Base-by-base conservation (phyloP, 164 flowering plant genomes). In the Liriodendron chinense region DNA sequence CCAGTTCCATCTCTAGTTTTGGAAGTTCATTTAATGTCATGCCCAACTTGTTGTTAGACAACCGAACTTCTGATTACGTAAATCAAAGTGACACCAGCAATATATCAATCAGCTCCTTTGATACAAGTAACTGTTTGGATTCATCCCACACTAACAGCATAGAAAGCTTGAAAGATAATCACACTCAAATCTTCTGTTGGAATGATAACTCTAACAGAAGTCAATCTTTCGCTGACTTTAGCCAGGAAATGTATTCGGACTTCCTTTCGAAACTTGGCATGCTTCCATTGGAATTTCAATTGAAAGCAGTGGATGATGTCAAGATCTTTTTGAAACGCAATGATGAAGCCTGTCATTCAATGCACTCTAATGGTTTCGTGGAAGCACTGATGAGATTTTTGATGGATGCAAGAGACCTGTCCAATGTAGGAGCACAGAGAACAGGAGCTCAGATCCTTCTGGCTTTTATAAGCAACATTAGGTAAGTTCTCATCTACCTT, bases 11-110 rank as follows among this genome's bases (percentile, higher is more conserved):
- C 57, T 75, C 80, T 67, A 84, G 88, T 70, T 75, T 85, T 72
- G 85, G 84, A 26, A 88, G 83, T 81, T 90, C 91, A 47, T 77
- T 93, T 78, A 83, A 85, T 75, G 87, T 83, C 70, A 68, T 91
- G 43, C 78, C 77, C 72, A 43, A 61, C 10, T 13, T 50, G 7
- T 26, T 69, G 16, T 69, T 62, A 49, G 67, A 56, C 14, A 43
- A 23, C 12, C 47, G 16, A 59, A 43, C 78, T 59, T 25, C 26
- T 61, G 53, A 47, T 28, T 75, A 57, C 64, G 34, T 34, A 47
- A 79, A 87, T 75, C 88, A 68, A 62, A 57, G 77, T 65, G 90
- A 91, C 83, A 53, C 83, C 72, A 87, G 92, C 80, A 81, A 75
- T 70, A 22, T 88, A 18, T 90, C 96, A 9, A 69, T 90, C 76